Conservation (phyloP, 352 stramenopile genomes). For the Phytopythium vexans region DNA sequence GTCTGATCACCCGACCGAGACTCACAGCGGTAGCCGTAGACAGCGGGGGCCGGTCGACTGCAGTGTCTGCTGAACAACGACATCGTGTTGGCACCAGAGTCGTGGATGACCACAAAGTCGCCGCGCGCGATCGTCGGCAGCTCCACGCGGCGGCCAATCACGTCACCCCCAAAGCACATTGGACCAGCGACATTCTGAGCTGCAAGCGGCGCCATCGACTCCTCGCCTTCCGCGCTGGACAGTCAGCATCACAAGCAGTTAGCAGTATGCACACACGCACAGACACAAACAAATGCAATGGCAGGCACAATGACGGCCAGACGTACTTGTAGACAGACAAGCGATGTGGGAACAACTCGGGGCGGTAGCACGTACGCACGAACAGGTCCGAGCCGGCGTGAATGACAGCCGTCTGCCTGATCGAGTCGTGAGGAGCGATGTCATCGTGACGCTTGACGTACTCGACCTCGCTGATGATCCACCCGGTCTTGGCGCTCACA, state of each 20-base stretch:
- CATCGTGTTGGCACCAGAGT: slow-evolving; percentile 87
- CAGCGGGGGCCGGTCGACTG: slow-evolving; percentile 70
- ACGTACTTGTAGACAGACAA: slow-evolving; percentile 83
- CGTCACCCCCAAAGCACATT: slow-evolving; percentile 90
- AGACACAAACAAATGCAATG: slow-evolving; percentile 1
- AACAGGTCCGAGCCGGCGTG: slow-evolving; percentile 91
- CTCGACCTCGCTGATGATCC: slow-evolving; percentile 88
- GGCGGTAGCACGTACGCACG: slow-evolving; percentile 83
- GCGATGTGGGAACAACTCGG: slow-evolving; percentile 73
- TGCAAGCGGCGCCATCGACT: slow-evolving; percentile 34
- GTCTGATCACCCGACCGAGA: no score
- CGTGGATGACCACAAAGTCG: slow-evolving; percentile 86
- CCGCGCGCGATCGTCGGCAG: slow-evolving; percentile 61
- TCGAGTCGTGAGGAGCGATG: slow-evolving; percentile 14
- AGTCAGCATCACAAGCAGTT: slow-evolving; percentile 4
- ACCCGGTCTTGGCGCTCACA: slow-evolving; percentile 83
- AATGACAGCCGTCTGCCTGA: slow-evolving; percentile 76
- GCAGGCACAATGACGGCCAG: not conserved
- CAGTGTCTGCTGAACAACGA: slow-evolving; percentile 88
- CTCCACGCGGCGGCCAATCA: slow-evolving; percentile 61
- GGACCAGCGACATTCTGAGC: slow-evolving; percentile 87
- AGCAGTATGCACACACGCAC: slow-evolving; percentile 3
- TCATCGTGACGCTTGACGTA: slow-evolving; percentile 80
- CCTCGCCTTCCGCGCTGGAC: slow-evolving; percentile 36
- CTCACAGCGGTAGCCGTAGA: slow-evolving; percentile 68